Evolutionary conservation across 495 filamentous ascomycete species (phyloP).

Genomic region (Halenospora varia): DNA sequence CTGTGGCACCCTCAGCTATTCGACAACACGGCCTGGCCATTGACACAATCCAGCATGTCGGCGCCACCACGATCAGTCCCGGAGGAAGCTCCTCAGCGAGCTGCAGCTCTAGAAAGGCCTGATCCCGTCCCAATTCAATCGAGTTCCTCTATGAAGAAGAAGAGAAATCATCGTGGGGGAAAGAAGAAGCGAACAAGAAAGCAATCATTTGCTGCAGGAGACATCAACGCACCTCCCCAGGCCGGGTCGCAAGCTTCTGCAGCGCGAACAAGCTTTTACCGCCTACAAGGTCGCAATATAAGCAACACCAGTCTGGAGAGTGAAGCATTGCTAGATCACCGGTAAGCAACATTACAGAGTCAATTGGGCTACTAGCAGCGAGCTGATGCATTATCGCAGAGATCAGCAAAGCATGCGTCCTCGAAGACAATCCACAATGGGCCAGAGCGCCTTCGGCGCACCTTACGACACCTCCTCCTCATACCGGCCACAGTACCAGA

Average conservation of each 20-base stretch:
- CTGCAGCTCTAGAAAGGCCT: too few species aligned
- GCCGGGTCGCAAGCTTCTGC: conserved; percentile 27
- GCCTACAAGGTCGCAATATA: conserved; percentile 49
- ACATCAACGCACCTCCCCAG: too few species aligned
- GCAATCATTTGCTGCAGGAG: conserved; percentile 64
- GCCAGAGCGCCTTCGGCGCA: conserved; percentile 31
- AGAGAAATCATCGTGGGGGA: conserved; percentile 42
- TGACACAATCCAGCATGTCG: too few species aligned
- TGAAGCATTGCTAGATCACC: conserved; percentile 74
- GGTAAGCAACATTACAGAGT: conserved; percentile 41
- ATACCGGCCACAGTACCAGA: conserved; percentile 31
- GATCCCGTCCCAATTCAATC: too few species aligned
- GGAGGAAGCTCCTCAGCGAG: too few species aligned
- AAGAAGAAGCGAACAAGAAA: conserved; percentile 59
- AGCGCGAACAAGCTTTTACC: conserved; percentile 48
- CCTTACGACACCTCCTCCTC: conserved; percentile 26
- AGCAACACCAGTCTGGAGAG: conserved; percentile 83
- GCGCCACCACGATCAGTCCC: too few species aligned
- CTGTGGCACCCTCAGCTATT: too few species aligned
- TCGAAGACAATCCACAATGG: conserved; percentile 52
- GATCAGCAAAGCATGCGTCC: conserved; percentile 68
- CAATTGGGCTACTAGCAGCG: conserved; percentile 2
- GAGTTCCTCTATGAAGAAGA: too few species aligned
- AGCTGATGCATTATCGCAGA: conserved; percentile 34
- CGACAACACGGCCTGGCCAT: too few species aligned